Evolutionary conservation across 2,329 filamentous ascomycete genomes (phyloP).

Genomic region (Geoglossum cookeanum): DNA sequence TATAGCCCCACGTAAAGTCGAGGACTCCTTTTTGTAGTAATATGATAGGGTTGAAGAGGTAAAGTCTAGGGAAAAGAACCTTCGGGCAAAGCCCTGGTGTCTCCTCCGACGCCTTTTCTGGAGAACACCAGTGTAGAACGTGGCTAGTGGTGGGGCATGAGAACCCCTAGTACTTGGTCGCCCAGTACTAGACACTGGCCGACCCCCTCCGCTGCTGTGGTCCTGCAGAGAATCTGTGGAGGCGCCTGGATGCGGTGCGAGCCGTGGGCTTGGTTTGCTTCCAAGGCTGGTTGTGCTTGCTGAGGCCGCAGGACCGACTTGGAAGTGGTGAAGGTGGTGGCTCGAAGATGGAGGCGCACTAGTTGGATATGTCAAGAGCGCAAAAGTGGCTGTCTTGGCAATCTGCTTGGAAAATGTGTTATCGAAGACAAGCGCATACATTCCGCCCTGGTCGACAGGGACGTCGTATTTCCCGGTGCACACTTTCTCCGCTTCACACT

Average conservation of each 20-base stretch:
- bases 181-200: slow-evolving; percentile 20
- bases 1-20: slow-evolving; percentile 77
- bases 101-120: slow-evolving; percentile 84
- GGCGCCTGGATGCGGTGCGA: slow-evolving; percentile 28
- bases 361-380: slow-evolving; percentile 83
- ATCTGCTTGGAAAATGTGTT: slow-evolving; percentile 95
- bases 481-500: slow-evolving; percentile 92
- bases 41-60: slow-evolving; percentile 89
- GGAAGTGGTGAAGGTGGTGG: slow-evolving; percentile 38
- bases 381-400: slow-evolving; percentile 87
- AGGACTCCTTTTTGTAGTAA: slow-evolving; percentile 86
- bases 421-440: slow-evolving; percentile 94
- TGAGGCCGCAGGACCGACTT: slow-evolving; percentile 9
- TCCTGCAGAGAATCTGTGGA: slow-evolving; percentile 44
- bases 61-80: slow-evolving; percentile 93
- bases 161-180: slow-evolving; percentile 19
- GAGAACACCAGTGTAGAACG: slow-evolving; percentile 66
- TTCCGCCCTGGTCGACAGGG: slow-evolving; percentile 53
- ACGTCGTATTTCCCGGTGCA: slow-evolving; percentile 82
- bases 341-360: slow-evolving; percentile 57
- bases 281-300: slow-evolving; percentile 34
- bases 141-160: slow-evolving; percentile 12
- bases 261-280: slow-evolving; percentile 27
- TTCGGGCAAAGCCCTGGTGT: slow-evolving; percentile 77
- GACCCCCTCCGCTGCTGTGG: slow-evolving; percentile 21